Conservation (phyloP, 2,329 filamentous ascomycete genomes). For the Phymatotrichopsis omnivora region DNA sequence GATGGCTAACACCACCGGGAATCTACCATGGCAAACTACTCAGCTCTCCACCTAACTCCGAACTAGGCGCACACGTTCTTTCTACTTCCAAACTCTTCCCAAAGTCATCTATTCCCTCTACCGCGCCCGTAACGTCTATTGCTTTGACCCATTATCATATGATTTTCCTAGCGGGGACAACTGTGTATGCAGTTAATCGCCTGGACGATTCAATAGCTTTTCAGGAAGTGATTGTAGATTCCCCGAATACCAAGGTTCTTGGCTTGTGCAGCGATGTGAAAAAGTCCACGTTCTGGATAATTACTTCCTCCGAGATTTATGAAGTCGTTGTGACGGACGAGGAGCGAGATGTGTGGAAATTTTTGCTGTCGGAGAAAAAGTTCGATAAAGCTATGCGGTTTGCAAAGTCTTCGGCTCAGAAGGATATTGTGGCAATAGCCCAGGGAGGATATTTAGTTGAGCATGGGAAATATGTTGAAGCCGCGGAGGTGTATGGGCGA, state of each 20-base stretch:
- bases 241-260: constrained; percentile 66
- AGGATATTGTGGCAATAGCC: constrained; percentile 81
- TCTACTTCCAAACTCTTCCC: constrained; percentile 67
- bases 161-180: constrained; percentile 67
- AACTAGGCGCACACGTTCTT: constrained; percentile 65
- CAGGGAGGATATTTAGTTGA: constrained; percentile 80
- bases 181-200: constrained; percentile 75
- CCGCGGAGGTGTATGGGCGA: constrained; percentile 80
- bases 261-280: constrained; percentile 80
- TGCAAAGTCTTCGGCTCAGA: constrained; percentile 63
- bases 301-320: constrained; percentile 82
- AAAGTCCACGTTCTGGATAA: constrained; percentile 96
- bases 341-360: constrained; percentile 86
- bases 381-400: constrained; percentile 83
- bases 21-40: constrained; percentile 77
- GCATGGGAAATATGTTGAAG: constrained; percentile 73
- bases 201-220: constrained; percentile 78
- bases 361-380: constrained; percentile 75
- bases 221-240: constrained; percentile 75
- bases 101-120: constrained; percentile 62
- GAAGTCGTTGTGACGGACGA: constrained; percentile 88
- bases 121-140: constrained; percentile 57
- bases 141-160: constrained; percentile 91
- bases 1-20: constrained; percentile 81
- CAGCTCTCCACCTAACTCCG: constrained; percentile 48